Conservation (phyloP, 2,329 filamentous ascomycete species). For the Clonostachys sp. region DNA sequence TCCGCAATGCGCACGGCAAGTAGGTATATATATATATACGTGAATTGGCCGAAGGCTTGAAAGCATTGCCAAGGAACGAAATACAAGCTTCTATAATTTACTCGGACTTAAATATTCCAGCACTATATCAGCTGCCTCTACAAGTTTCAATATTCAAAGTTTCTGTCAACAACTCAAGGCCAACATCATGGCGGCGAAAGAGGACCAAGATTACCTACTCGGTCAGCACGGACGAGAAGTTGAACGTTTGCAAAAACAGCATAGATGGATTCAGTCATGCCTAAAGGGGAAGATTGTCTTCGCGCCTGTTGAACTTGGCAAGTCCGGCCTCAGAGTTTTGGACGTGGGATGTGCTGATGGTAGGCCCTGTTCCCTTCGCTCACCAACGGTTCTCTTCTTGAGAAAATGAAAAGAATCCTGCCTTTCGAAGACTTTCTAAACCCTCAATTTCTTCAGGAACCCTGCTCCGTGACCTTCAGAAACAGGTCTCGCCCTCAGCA, state of each 20-base stretch:
- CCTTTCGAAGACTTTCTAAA: no score
- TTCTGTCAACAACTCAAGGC: no score
- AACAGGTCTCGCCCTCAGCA: conserved; percentile 6
- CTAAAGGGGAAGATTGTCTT: conserved; percentile 5
- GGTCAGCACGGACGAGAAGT: conserved; percentile 7
- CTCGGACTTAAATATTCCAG: no score
- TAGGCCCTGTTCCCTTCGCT: background rate
- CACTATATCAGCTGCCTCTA: no score
- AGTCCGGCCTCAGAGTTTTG: conserved; percentile 4
- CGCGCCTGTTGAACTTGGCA: conserved; percentile 6
- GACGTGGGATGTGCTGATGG: conserved; percentile 10
- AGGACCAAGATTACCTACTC: conserved; percentile 1
- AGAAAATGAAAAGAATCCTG: no score
- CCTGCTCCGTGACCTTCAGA: conserved; percentile 7
- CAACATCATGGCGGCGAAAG: background rate
- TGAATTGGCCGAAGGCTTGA: no score
- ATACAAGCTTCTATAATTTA: no score
- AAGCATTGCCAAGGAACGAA: no score
- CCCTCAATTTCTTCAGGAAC: conserved; percentile 1
- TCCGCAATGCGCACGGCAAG: no score
- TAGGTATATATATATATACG: no score
- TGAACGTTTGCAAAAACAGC: conserved; percentile 5
- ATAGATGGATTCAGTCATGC: conserved; percentile 5
- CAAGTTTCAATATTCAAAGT: no score
- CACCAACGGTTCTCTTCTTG: no score